phyloP scores from a whole-genome alignment of 805 yeast genomes.

The Yarrowia deformans region DNA sequence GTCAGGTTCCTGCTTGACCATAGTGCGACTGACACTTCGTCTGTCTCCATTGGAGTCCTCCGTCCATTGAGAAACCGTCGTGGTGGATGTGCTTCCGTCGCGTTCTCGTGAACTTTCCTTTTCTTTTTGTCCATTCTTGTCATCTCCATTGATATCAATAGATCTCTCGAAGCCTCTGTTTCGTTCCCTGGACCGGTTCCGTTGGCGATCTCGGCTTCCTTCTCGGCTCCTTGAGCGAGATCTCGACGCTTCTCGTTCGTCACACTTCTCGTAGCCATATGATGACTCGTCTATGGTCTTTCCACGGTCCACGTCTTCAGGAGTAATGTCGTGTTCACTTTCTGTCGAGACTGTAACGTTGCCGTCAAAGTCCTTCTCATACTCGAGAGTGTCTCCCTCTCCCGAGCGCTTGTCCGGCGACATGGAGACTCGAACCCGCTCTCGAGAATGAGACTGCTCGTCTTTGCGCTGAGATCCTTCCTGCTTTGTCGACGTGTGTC shows the following conservation, averaged over 20 bases:
- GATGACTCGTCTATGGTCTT: constrained; percentile 2
- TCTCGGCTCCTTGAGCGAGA: constrained; percentile 21
- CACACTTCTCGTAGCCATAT: constrained; percentile 20
- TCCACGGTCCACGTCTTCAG: constrained; percentile 5
- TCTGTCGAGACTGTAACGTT: not conserved
- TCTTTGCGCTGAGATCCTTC: constrained; percentile 8
- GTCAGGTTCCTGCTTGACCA: not conserved
- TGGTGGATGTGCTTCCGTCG: not conserved
- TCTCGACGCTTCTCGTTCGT: constrained; percentile 21
- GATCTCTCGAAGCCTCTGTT: not conserved
- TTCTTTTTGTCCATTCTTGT: not conserved
- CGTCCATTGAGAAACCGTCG: constrained; percentile 1
- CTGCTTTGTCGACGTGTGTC: not conserved
- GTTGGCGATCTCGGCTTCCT: constrained; percentile 5
- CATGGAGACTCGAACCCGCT: constrained; percentile 3
- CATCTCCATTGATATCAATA: not conserved
- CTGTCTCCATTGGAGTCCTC: constrained; percentile 2
- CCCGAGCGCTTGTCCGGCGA: not conserved
- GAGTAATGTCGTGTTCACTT: not conserved
- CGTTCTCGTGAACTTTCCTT: not conserved
- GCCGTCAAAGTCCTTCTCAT: constrained; percentile 3
- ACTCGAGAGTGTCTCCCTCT: not conserved
- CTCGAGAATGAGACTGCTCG: constrained; percentile 19
- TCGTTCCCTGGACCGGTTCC: constrained; percentile 5
- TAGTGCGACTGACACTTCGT: not conserved